Evolutionary conservation across 108 stramenopile genomes (phyloP).

Genomic region (Discostella pseudostelligera): DNA sequence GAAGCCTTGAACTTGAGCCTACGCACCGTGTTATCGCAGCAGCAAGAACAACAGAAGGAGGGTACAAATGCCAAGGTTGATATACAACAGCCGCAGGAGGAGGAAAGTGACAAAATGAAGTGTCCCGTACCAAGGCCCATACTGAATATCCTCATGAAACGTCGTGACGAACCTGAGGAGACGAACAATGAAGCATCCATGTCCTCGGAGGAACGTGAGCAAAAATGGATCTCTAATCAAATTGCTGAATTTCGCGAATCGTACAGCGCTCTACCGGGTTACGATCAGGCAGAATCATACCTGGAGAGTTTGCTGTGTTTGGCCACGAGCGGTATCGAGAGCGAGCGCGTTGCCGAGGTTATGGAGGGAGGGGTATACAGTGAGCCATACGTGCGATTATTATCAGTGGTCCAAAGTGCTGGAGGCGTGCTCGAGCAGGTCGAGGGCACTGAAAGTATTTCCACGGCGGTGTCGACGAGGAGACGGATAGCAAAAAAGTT

Average conservation of each 20-base stretch:
- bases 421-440: slow-evolving; percentile 62
- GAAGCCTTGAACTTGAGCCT: slow-evolving; percentile 81
- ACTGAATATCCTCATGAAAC: slow-evolving; percentile 69
- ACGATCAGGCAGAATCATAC: slow-evolving; percentile 72
- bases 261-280: slow-evolving; percentile 61
- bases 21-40: slow-evolving; percentile 54
- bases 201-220: slow-evolving; percentile 47
- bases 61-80: slow-evolving; percentile 9
- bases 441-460: slow-evolving; percentile 3
- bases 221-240: slow-evolving; percentile 71
- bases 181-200: slow-evolving; percentile 14
- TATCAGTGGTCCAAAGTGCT: slow-evolving; percentile 73
- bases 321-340: slow-evolving; percentile 76
- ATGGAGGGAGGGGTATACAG: slow-evolving; percentile 63
- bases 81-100: background rate
- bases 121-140: slow-evolving; percentile 87
- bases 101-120: slow-evolving; percentile 52
- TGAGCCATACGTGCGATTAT: slow-evolving; percentile 64
- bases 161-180: slow-evolving; percentile 28
- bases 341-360: slow-evolving; percentile 66
- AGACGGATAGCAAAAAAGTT: slow-evolving; percentile 61
- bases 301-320: slow-evolving; percentile 76
- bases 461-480: slow-evolving; percentile 18
- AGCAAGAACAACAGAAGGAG: slow-evolving; percentile 36
- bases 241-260: slow-evolving; percentile 62